A percentile compares a stretch with the other conserved stretches of the same genome.
These are phyloP conservation scores for Talaromyces sp. DNA, from an alignment of 2,329 filamentous ascomycete genomes.

Conservation along the genomic window DNA sequence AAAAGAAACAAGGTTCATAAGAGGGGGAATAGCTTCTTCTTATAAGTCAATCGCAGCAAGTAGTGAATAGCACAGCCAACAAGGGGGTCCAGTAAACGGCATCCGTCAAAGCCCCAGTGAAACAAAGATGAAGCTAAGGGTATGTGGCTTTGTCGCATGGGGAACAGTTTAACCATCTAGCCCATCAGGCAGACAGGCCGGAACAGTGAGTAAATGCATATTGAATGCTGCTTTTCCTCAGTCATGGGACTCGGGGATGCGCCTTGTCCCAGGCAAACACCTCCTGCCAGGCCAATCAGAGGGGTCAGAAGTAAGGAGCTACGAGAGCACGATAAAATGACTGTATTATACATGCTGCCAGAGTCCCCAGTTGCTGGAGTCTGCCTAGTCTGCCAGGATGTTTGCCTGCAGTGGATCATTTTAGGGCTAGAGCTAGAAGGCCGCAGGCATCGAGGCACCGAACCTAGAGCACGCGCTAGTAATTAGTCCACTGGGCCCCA, in stretches of 20 bases:
- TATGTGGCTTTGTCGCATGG: not conserved
- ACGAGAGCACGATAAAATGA: not conserved
- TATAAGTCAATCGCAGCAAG: not conserved
- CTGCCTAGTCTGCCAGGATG: not conserved
- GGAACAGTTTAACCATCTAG: not conserved
- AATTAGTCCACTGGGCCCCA: not conserved
- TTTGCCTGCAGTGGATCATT: not conserved
- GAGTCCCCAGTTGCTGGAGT: not conserved
- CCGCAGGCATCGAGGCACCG: not conserved
- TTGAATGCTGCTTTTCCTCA: not conserved
- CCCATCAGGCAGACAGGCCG: not conserved
- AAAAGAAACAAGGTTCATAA: not conserved
- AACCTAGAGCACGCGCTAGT: not conserved
- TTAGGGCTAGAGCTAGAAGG: not conserved
- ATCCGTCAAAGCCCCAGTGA: not conserved
- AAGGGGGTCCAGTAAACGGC: not conserved
- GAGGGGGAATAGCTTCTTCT: not conserved
- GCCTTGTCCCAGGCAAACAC: not conserved
- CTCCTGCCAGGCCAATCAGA: not conserved
- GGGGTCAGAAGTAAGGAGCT: not conserved
- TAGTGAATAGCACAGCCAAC: not conserved
- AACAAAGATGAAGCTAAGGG: not conserved
- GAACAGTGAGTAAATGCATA: not conserved
- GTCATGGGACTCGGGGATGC: not conserved
- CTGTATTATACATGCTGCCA: not conserved